A percentile compares a stretch with the other conserved stretches of the same genome.
Evolutionary conservation across 2,329 filamentous ascomycete species (phyloP).

Genomic region (Nigrospora oryzae): DNA sequence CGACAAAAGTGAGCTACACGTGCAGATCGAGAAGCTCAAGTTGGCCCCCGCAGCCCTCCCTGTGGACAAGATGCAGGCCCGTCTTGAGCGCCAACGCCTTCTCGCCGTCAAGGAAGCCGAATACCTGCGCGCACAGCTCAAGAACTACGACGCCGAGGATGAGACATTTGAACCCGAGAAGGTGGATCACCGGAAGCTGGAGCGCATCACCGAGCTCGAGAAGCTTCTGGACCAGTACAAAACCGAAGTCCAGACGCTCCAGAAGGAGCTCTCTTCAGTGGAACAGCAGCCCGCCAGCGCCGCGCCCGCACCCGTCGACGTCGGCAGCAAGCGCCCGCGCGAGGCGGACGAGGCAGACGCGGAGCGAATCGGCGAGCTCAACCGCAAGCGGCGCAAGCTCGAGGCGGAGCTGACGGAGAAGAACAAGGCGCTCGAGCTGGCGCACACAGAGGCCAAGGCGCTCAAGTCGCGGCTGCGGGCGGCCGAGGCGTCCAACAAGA

Average conservation of each 20-base stretch:
- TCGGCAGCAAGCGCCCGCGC: constrained; percentile 56
- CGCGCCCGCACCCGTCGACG: constrained; percentile 25
- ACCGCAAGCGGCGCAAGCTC: constrained; percentile 73
- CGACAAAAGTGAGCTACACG: constrained; percentile 55
- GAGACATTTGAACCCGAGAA: constrained; percentile 74
- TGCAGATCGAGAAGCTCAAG: constrained; percentile 65
- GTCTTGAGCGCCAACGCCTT: constrained; percentile 77
- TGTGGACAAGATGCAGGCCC: constrained; percentile 60
- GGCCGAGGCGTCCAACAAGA: constrained; percentile 60
- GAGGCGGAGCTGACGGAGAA: constrained; percentile 33
- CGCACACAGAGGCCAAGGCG: constrained; percentile 62
- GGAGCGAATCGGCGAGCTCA: constrained; percentile 72
- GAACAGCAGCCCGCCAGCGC: constrained; percentile 36
- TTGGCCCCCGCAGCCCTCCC: constrained; percentile 34
- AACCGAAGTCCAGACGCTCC: constrained; percentile 64
- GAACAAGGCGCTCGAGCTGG: constrained; percentile 64
- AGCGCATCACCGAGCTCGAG: constrained; percentile 75
- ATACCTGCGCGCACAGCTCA: constrained; percentile 85
- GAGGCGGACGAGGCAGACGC: constrained; percentile 48
- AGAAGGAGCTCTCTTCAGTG: constrained; percentile 61
- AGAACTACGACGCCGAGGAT: constrained; percentile 82
- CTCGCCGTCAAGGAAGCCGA: constrained; percentile 89
- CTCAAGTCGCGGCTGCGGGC: constrained; percentile 66
- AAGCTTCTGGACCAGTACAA: constrained; percentile 82
- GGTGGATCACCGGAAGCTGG: constrained; percentile 65